phyloP scores from a whole-genome alignment of 805 yeast species.

The Candida oleophila region DNA sequence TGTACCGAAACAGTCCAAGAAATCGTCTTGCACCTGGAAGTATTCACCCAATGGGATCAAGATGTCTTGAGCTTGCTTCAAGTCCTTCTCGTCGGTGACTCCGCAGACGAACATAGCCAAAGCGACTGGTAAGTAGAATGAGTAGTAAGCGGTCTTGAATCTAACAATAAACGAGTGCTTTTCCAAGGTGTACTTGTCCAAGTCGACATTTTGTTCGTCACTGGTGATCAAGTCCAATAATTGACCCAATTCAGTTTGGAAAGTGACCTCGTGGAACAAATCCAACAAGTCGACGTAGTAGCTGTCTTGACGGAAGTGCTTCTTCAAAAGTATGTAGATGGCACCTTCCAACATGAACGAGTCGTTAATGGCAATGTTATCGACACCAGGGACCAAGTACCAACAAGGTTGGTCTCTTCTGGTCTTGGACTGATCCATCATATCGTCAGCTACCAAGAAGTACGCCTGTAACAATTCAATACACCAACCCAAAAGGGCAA shows the following conservation, averaged over 20 bases:
- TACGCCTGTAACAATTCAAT: slow-evolving; percentile 94
- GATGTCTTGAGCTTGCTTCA: slow-evolving; percentile 84
- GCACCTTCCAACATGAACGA: slow-evolving; percentile 96
- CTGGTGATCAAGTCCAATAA: slow-evolving; percentile 93
- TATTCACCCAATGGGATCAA: slow-evolving; percentile 95
- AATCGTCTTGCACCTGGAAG: slow-evolving; percentile 98
- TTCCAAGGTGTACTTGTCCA: slow-evolving; percentile 77
- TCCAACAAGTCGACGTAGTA: slow-evolving; percentile 90
- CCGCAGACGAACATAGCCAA: slow-evolving; percentile 95
- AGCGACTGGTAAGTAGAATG: slow-evolving; percentile 96
- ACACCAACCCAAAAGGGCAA: slow-evolving; percentile 92
- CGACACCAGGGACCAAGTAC: slow-evolving; percentile 80
- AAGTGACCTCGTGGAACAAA: slow-evolving; percentile 94
- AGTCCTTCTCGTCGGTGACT: slow-evolving; percentile 62
- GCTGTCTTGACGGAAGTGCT: slow-evolving; percentile 75
- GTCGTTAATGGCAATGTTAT: slow-evolving; percentile 94
- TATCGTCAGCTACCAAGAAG: slow-evolving; percentile 96
- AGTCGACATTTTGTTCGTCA: slow-evolving; percentile 91
- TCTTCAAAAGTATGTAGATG: slow-evolving; percentile 83
- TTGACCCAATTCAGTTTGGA: slow-evolving; percentile 98
- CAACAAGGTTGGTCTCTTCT: slow-evolving; percentile 99
- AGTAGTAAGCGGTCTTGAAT: slow-evolving; percentile 96
- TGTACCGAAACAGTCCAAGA: slow-evolving; percentile 93
- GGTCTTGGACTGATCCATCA: slow-evolving; percentile 95
- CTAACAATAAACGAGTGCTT: slow-evolving; percentile 95